Base-by-base conservation (phyloP, 495 filamentous ascomycete species). In the Wilcoxina mikolae region DNA sequence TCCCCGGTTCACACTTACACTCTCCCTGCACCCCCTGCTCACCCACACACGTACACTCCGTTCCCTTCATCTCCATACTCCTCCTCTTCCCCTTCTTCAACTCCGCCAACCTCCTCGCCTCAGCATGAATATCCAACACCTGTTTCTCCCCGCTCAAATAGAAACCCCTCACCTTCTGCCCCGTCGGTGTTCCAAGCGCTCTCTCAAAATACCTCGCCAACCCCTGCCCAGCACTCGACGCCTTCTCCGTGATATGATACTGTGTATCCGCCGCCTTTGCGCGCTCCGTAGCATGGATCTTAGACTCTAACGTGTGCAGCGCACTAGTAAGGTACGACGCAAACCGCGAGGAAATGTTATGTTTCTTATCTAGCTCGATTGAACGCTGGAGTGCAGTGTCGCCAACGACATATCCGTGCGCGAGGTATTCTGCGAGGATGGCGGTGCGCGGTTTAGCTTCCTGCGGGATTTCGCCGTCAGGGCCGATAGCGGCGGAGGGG, bases 391-490 rank as follows among this genome's bases (percentile, higher is more conserved):
- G 76, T 3, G 84, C 84, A n/a, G 72, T 73, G 67, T 98, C 91
- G 51, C 84, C 85, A 60, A 98, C 71, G 18, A 77, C 74, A 69
- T 98, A 98, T 58, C 91, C 91, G 61, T 95, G 85, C 3, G 89
- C 89, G 25, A 98, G 81, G 67, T 95, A 94, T 72, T 98, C 91
- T 56, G 91, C 91, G 24, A 95, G 58, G 63, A 98, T 94, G 62
- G 93, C 88, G 18, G 82, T 77, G 64, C 85, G 81, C 0, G 91
- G 91, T 74, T 96, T 96, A 70, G 95, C 87, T 65, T 98, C 91
- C 65, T 96, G 91, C 39, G 71, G 68, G 3, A 71, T 64, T 26
- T 78, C 71, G 42, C 71, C 70, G 54, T 72, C 68, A 33, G 69
- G 68, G 29, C 62, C 59, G 18, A 29, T 4, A 11, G 4, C 12